Conservation (phyloP, 2,329 filamentous ascomycete genomes). For the Verruconis gallopava region DNA sequence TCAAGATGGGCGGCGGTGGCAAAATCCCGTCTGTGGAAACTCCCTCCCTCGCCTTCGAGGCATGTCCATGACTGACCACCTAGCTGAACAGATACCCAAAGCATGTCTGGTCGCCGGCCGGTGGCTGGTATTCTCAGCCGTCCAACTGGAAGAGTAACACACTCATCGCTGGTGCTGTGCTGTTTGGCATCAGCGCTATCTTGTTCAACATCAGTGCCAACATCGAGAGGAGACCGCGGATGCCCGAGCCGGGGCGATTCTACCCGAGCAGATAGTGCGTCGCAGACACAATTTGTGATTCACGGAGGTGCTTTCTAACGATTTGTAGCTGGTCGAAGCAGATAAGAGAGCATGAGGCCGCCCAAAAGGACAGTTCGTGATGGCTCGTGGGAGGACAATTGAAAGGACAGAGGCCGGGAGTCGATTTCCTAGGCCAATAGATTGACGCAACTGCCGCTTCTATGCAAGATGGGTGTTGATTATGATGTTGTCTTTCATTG, state of each 20-base stretch:
- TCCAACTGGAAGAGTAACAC: conserved; percentile 94
- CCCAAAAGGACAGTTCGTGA: neutral
- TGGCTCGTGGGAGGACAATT: no score
- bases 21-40: conserved; percentile 60
- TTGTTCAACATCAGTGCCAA: conserved; percentile 63
- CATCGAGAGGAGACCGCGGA: conserved; percentile 57
- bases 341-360: conserved; percentile 54
- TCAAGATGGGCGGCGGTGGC: conserved; percentile 49
- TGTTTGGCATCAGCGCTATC: conserved; percentile 55
- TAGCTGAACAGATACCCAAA: conserved; percentile 66
- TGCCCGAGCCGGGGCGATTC: conserved; percentile 66
- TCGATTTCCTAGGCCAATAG: no score
- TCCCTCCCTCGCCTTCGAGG: neutral
- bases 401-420: no score
- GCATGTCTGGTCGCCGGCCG: conserved; percentile 97
- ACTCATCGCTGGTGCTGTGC: conserved; percentile 53
- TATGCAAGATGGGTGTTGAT: no score
- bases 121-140: conserved; percentile 95
- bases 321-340: conserved; percentile 54
- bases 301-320: conserved; percentile 17
- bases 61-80: conserved; percentile 14
- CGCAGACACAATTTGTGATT: neutral
- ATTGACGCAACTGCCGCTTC: no score
- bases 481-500: no score
- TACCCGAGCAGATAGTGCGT: conserved; percentile 75